Conservation (phyloP, 306 rosid species). For the Dalbergia cochinchinensis region DNA sequence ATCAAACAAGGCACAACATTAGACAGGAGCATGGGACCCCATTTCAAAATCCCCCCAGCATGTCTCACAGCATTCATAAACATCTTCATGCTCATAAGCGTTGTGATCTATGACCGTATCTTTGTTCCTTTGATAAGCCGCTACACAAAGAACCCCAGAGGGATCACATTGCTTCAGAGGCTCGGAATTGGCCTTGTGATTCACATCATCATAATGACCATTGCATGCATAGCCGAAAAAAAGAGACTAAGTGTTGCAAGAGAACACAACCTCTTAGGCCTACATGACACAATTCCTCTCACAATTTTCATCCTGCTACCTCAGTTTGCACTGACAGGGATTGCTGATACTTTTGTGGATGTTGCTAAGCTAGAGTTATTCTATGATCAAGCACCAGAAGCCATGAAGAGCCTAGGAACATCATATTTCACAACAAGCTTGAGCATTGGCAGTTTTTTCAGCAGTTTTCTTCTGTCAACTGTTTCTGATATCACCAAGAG, state of each 20-base stretch:
- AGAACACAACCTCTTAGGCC: conserved; percentile 43
- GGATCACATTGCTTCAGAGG: conserved; percentile 81
- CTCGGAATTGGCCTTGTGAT: conserved; percentile 73
- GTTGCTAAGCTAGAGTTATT: conserved; percentile 83
- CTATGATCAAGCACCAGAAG: conserved; percentile 84
- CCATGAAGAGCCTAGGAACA: conserved; percentile 86
- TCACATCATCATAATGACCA: conserved; percentile 60
- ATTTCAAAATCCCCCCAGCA: conserved; percentile 76
- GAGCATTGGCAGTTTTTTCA: conserved; percentile 72
- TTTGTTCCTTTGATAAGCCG: conserved; percentile 56
- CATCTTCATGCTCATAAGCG: conserved; percentile 68
- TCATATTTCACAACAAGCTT: conserved; percentile 68
- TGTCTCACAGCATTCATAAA: conserved; percentile 64
- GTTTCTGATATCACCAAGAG: conserved; percentile 59
- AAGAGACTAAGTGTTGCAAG: conserved; percentile 61
- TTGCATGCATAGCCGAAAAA: conserved; percentile 64
- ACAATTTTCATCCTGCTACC: conserved; percentile 79
- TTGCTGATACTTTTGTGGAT: conserved; percentile 76
- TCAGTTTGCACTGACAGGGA: conserved; percentile 72
- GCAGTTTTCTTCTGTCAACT: conserved; percentile 62
- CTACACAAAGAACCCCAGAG: conserved; percentile 77
- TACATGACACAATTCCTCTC: conserved; percentile 60
- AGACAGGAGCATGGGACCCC: conserved; percentile 62
- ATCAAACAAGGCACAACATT: conserved; percentile 75
- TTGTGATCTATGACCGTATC: conserved; percentile 62